phyloP scores from a whole-genome alignment of 495 filamentous ascomycete species.

The Lentithecium fluviatile region DNA sequence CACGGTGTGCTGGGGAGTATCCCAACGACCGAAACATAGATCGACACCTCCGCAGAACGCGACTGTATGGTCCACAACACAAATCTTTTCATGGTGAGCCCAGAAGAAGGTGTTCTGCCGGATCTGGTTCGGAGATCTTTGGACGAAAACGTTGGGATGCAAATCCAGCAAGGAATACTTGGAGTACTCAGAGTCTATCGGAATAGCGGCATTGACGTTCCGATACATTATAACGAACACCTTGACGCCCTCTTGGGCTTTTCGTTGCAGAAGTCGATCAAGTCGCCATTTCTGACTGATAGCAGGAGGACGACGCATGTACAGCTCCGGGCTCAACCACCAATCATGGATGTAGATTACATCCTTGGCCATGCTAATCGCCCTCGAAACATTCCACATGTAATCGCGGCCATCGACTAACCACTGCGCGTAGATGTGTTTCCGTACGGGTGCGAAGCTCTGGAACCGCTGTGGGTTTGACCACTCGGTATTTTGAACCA shows the following conservation, averaged over 20 bases:
- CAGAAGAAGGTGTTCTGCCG: conserved; percentile 99
- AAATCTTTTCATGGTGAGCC: conserved; percentile 97
- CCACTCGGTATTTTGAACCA: conserved; percentile 80
- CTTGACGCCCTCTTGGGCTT: conserved; percentile 93
- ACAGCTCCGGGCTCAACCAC: conserved; percentile 97
- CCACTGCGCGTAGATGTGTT: conserved; percentile 89
- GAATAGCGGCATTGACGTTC: conserved; percentile 96
- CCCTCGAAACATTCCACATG: conserved; percentile 98
- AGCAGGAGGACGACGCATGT: conserved; percentile 89
- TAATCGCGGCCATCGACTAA: conserved; percentile 95
- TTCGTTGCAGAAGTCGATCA: conserved; percentile 89
- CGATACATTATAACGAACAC: conserved; percentile 98
- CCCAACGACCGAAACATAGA: conserved; percentile 96
- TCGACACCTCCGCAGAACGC: conserved; percentile 97
- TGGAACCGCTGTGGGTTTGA: conserved; percentile 78
- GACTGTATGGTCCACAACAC: conserved; percentile 91
- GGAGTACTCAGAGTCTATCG: conserved; percentile 98
- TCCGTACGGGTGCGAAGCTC: conserved; percentile 89
- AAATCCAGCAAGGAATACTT: conserved; percentile 97
- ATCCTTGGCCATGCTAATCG: conserved; percentile 96
- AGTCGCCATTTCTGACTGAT: conserved; percentile 99
- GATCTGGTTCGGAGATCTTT: conserved; percentile 94
- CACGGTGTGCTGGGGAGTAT: conserved; percentile 87
- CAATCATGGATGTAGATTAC: conserved; percentile 99
- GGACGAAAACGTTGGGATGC: conserved; percentile 93